Percentiles rank a stretch among this genome's conserved stretches.
Evolutionary conservation across 2,329 filamentous ascomycete species (phyloP).

Genomic region (Curvularia sp.): DNA sequence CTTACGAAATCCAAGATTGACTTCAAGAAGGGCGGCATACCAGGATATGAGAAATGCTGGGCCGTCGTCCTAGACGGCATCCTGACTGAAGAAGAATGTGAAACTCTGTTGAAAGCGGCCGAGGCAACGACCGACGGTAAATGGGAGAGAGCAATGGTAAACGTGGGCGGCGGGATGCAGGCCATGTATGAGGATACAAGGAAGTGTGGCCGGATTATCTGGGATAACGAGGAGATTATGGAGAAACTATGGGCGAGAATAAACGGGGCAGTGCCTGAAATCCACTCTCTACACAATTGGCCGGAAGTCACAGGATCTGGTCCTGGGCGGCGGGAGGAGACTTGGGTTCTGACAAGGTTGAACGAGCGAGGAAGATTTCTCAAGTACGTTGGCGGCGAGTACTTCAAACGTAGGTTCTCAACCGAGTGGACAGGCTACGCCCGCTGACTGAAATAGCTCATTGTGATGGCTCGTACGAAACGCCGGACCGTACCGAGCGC

Average conservation of each 20-base stretch:
- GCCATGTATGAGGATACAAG: conserved; percentile 64
- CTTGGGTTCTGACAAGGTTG: conserved; percentile 58
- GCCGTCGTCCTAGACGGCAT: conserved; percentile 70
- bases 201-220: conserved; percentile 79
- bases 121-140: conserved; percentile 44
- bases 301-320: conserved; percentile 56
- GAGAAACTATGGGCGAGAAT: conserved; percentile 68
- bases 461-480: conserved; percentile 70
- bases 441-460: conserved; percentile 59
- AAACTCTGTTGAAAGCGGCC: conserved; percentile 38
- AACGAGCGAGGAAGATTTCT: conserved; percentile 81
- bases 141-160: conserved; percentile 75
- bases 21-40: conserved; percentile 58
- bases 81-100: conserved; percentile 69
- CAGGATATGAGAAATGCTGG: conserved; percentile 62
- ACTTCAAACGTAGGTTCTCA: conserved; percentile 63
- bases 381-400: conserved; percentile 74
- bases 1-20: conserved; percentile 61
- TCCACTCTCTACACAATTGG: conserved; percentile 53
- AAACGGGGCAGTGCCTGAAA: conserved; percentile 56
- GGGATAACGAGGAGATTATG: conserved; percentile 70
- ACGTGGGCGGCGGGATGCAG: conserved; percentile 69
- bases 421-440: neutral
- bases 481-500: conserved; percentile 59
- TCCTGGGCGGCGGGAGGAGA: conserved; percentile 53